phyloP scores from a whole-genome alignment of 148 eudicot genomes.

The Nyssa sinensis region DNA sequence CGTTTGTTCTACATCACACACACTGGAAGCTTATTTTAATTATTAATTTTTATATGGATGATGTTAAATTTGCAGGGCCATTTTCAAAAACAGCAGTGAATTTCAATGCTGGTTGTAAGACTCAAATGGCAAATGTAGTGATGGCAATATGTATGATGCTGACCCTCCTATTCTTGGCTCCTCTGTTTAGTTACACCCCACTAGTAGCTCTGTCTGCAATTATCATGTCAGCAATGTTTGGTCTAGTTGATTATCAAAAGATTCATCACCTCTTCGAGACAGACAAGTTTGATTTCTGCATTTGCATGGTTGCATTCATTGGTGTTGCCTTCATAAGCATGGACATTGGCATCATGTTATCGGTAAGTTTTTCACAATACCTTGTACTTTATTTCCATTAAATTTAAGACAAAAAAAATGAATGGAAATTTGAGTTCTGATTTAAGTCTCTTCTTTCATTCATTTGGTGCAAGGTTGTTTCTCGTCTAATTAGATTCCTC shows the following conservation, averaged over 20 bases:
- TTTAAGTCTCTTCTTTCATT: no score
- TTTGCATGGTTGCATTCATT: slow-evolving; percentile 78
- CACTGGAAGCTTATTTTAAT: no score
- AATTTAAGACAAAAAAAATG: no score
- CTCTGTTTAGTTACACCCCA: slow-evolving; percentile 84
- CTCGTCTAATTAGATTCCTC: no score
- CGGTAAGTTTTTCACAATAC: slow-evolving; percentile 35
- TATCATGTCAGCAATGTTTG: slow-evolving; percentile 88
- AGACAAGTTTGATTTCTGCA: slow-evolving; percentile 80
- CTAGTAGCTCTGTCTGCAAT: slow-evolving; percentile 84
- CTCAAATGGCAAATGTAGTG: slow-evolving; percentile 75
- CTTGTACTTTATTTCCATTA: no score
- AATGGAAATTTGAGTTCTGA: no score
- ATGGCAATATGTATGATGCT: slow-evolving; percentile 69
- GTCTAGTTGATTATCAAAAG: slow-evolving; percentile 66
- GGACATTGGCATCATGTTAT: slow-evolving; percentile 81
- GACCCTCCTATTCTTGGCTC: slow-evolving; percentile 72
- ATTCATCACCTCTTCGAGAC: slow-evolving; percentile 57
- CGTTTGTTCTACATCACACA: no score
- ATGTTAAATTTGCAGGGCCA: slow-evolving; percentile 52
- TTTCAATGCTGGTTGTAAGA: slow-evolving; percentile 73
- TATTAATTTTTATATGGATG: no score
- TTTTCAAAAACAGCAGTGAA: slow-evolving; percentile 95
- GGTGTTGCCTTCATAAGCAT: slow-evolving; percentile 81
- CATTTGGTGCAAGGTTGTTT: no score